Conservation (phyloP, 2,329 filamentous ascomycete genomes). For the Dissoconium aciculare region DNA sequence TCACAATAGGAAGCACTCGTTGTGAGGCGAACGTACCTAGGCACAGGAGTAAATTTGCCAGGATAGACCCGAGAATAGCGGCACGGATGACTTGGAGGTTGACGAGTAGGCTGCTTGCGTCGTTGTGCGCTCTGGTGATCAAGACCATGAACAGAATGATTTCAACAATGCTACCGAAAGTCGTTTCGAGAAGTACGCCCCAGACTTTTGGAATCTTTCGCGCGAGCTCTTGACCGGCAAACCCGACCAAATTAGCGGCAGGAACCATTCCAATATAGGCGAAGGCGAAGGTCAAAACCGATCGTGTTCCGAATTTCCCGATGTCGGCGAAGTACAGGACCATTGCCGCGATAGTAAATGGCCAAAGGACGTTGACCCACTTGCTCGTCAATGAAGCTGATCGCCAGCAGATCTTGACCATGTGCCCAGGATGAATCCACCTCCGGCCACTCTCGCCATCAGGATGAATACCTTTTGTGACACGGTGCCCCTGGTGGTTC, state of each 20-base stretch:
- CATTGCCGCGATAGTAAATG: conserved; percentile 34
- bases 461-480: conserved; percentile 29
- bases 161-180: conserved; percentile 58
- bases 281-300: conserved; percentile 33
- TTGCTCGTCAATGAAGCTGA: conserved; percentile 33
- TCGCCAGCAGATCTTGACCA: conserved; percentile 30
- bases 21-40: conserved; percentile 37
- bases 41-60: conserved; percentile 69
- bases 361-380: conserved; percentile 37
- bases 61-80: conserved; percentile 66
- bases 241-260: conserved; percentile 36
- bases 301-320: conserved; percentile 16
- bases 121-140: conserved; percentile 27
- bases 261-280: conserved; percentile 39
- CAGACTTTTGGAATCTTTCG: conserved; percentile 61
- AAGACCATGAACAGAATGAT: conserved; percentile 70
- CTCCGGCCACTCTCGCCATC: conserved; percentile 35
- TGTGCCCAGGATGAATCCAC: conserved; percentile 31
- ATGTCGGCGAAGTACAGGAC: conserved; percentile 35
- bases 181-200: conserved; percentile 40
- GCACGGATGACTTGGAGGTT: conserved; percentile 54
- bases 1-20: neutral
- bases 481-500: conserved; percentile 32
- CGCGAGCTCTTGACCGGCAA: conserved; percentile 56
- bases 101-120: conserved; percentile 1